Evolutionary conservation across 1,284 basidiomycete genomes (phyloP).

Genomic region (Coniferiporia sulphurascens): DNA sequence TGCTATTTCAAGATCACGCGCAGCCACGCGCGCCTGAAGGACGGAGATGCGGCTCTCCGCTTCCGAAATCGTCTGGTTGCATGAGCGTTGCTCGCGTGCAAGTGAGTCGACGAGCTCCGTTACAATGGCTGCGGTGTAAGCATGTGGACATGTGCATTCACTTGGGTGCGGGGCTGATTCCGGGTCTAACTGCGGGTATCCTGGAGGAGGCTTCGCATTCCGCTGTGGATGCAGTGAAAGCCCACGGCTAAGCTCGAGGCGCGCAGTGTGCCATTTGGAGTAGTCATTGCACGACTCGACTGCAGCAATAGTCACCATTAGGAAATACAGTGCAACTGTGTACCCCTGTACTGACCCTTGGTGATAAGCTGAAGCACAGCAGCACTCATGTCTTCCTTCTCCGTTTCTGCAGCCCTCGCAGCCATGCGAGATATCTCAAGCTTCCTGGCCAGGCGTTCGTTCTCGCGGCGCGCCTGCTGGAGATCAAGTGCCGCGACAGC

Average conservation of each 20-base stretch:
- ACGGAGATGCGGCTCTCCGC: constrained; percentile 39
- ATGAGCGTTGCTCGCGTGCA: constrained; percentile 44
- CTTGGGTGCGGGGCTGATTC: background rate
- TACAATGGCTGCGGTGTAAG: constrained; percentile 42
- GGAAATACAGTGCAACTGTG: background rate
- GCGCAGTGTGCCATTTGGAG: constrained; percentile 47
- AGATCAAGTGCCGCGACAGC: constrained; percentile 39
- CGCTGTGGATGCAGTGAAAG: constrained; percentile 36
- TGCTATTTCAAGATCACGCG: constrained; percentile 49
- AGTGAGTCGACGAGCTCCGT: constrained; percentile 33
- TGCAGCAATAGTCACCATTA: constrained; percentile 25
- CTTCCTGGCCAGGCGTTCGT: constrained; percentile 34
- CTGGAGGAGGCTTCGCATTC: background rate
- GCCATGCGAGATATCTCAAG: constrained; percentile 32
- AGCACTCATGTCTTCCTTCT: constrained; percentile 50
- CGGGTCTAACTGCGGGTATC: background rate
- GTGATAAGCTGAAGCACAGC: constrained; percentile 49
- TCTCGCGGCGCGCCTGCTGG: constrained; percentile 31
- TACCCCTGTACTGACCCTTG: constrained; percentile 43
- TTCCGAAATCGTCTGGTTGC: constrained; percentile 34
- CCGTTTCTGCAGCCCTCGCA: constrained; percentile 37
- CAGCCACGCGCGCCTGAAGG: constrained; percentile 50
- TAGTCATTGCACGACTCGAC: constrained; percentile 51
- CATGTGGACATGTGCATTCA: constrained; percentile 16
- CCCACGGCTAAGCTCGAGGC: constrained; percentile 37